These are phyloP conservation scores for Pleodorina starrii DNA, from an alignment of 139 green algal species.

Conservation along the genomic window DNA sequence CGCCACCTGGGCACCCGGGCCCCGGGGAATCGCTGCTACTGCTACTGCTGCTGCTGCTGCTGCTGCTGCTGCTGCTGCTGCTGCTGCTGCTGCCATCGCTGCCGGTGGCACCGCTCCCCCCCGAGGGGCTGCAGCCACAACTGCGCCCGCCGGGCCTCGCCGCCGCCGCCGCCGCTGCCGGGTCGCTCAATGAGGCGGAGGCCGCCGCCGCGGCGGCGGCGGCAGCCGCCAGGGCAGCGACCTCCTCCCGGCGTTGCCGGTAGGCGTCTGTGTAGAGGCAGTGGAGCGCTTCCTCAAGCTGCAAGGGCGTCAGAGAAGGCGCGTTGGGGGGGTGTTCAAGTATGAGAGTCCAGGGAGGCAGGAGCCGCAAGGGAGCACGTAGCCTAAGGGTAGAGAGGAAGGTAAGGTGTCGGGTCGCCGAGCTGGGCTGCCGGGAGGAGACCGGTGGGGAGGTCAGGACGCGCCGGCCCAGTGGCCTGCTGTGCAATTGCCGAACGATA, in stretches of 20 bases:
- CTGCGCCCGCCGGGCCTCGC: background rate
- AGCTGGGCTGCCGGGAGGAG: too few relatives aligned
- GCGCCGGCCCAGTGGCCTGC: too few relatives aligned
- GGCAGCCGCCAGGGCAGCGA: background rate
- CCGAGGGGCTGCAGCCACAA: background rate
- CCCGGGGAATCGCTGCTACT: background rate
- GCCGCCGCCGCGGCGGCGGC: background rate
- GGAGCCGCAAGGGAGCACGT: too few relatives aligned
- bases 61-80: background rate
- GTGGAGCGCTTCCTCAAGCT: constrained; percentile 17
- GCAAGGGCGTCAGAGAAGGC: background rate
- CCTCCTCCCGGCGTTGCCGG: background rate
- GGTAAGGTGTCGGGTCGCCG: too few relatives aligned
- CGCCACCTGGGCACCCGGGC: background rate
- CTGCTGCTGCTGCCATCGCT: background rate
- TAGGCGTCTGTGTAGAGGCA: constrained; percentile 8
- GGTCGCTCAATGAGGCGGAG: too few relatives aligned
- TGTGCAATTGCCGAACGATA: too few relatives aligned
- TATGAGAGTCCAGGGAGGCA: too few relatives aligned
- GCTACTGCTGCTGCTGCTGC: background rate
- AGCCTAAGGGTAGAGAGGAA: too few relatives aligned
- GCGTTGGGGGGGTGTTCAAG: too few relatives aligned
- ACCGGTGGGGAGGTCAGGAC: too few relatives aligned
- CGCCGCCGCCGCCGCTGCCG: too few relatives aligned
- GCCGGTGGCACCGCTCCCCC: too few relatives aligned